Evolutionary conservation across 495 filamentous ascomycete species (phyloP).

Genomic region (Antarctomyces pellizariae): DNA sequence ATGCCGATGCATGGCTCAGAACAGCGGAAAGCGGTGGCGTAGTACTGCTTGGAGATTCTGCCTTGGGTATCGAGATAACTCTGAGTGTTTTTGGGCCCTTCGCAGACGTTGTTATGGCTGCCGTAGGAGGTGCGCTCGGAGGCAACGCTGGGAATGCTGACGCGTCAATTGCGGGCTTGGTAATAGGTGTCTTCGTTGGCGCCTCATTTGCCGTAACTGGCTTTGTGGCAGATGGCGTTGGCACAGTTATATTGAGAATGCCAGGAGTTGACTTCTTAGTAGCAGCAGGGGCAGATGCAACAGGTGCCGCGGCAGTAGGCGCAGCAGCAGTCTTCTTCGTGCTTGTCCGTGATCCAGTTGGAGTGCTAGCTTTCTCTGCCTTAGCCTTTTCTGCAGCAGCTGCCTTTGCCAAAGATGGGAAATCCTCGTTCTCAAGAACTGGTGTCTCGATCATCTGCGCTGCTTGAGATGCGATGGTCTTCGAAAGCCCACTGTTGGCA

Average conservation of each 20-base stretch:
- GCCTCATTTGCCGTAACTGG: constrained; percentile 14
- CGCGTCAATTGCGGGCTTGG: constrained; percentile 16
- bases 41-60: constrained; percentile 27
- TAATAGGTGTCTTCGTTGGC: constrained; percentile 12
- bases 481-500: constrained; percentile 20
- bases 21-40: constrained; percentile 20
- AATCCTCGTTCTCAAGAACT: constrained; percentile 31
- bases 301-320: not conserved
- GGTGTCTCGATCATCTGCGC: constrained; percentile 13
- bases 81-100: constrained; percentile 33
- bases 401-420: constrained; percentile 23
- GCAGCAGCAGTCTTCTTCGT: constrained; percentile 6
- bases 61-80: constrained; percentile 47
- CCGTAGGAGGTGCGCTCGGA: constrained; percentile 22
- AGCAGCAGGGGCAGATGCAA: constrained; percentile 1
- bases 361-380: too few relatives aligned
- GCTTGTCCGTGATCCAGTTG: too few relatives aligned
- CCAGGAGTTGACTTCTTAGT: constrained; percentile 31
- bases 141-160: constrained; percentile 24
- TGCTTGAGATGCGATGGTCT: constrained; percentile 21
- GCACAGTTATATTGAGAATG: constrained; percentile 38
- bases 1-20: too few relatives aligned
- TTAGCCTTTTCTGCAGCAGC: not conserved
- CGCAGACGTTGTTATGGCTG: constrained; percentile 22
- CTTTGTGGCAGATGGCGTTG: constrained; percentile 14